Base-by-base conservation (phyloP, 768 basidiomycete species). In the Psilocybe cubensis region DNA sequence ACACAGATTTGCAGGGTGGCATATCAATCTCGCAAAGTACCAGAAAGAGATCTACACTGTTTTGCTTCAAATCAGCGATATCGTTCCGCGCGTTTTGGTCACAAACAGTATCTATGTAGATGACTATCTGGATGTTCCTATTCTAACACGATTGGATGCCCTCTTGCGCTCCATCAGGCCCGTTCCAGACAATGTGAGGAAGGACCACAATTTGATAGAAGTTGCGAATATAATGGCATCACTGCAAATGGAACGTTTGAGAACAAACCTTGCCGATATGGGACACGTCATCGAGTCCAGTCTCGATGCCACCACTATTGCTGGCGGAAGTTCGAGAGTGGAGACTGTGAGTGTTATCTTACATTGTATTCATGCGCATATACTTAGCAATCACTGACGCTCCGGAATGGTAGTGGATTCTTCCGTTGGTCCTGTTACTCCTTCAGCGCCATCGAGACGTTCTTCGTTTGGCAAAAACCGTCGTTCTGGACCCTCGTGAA, bases 21-120 rank as follows among this genome's bases (percentile, higher is more conserved):
- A 60, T 20, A 52, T 53, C 24, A 56, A 57, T 23, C 28, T 60
- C 24, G 23, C 44, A 4, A 31, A 57, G 11, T 47, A 52, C 40
- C 44, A 56, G 21, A 49, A 53, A 42, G 46, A 53, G 28, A 56
- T 60, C 4, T 60, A 60, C 45, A 31, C 41, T 7, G 23, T 60
- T 4, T 41, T 60, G 23, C 21, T 52, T 10, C 40, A 56, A 21
- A 56, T 60, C 44, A 28, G 56, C 31, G 44, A 52, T 5, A 28
- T 46, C 3, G 50, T 60, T n/a, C 49, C 50, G 14, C 46, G 43
- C 4, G 35, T 55, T 8, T 49, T 51, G 18, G 25, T 47, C 25
- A 48, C 53, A 20, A 60, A 60, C 28, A 49, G 55, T 23, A 29
- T 45, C 8, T 52, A 52, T 12, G 55, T 52, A 4, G 55, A 60